Evolutionary conservation across 495 filamentous ascomycete species (phyloP).

Genomic region (Xanthoparmelia taractica): DNA sequence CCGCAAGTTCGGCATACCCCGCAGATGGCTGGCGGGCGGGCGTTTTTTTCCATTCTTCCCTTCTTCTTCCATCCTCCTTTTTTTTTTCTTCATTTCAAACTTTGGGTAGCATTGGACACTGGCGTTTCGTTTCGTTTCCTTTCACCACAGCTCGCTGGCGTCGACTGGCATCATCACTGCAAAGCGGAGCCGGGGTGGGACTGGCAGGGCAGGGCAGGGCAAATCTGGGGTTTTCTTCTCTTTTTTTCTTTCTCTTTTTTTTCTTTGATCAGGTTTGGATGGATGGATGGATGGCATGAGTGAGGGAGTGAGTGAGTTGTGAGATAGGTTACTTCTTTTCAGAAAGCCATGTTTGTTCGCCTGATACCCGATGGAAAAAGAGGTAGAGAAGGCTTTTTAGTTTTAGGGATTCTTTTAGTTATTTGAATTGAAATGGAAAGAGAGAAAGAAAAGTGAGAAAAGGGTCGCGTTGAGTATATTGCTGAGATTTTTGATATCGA

Average conservation of each 20-base stretch:
- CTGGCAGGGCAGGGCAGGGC: too few species aligned
- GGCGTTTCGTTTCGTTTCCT: too few species aligned
- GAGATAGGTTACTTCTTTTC: constrained; percentile 4
- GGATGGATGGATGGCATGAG: too few species aligned
- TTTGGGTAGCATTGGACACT: constrained; percentile 18
- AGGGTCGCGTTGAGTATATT: too few species aligned
- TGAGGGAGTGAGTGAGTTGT: neutral
- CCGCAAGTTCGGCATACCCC: constrained; percentile 12
- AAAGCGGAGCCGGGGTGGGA: neutral
- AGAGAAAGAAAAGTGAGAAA: too few species aligned
- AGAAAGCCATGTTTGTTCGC: neutral
- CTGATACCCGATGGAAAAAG: neutral
- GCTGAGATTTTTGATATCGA: too few species aligned
- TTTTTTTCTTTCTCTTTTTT: neutral
- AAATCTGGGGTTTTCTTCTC: neutral
- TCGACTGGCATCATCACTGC: neutral
- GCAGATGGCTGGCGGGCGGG: constrained; percentile 3
- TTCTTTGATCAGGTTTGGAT: constrained; percentile 2
- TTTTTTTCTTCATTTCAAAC: neutral
- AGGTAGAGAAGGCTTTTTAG: neutral
- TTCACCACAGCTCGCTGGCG: constrained; percentile 3
- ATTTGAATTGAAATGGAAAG: too few species aligned
- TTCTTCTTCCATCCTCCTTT: constrained; percentile 1
- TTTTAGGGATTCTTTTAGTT: neutral
- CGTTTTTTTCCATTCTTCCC: constrained; percentile 15